Percentiles rank a stretch among this genome's conserved stretches.
These are phyloP conservation scores for Pestalotiopsis sp. DNA, from an alignment of 2,329 filamentous ascomycete species.

Conservation along the genomic window DNA sequence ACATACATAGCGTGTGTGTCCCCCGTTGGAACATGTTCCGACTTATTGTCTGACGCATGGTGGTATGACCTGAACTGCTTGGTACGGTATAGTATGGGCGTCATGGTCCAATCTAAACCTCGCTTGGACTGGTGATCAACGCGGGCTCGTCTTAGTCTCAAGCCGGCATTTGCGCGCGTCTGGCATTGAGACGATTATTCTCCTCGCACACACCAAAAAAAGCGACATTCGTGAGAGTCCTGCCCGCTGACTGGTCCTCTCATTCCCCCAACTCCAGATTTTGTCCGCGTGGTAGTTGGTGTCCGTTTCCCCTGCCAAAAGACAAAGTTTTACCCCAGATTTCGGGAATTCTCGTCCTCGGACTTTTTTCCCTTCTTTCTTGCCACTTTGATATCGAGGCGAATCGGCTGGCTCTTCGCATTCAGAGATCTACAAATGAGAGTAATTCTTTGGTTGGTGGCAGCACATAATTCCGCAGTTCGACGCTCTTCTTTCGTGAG, in stretches of 20 bases:
- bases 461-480: background rate
- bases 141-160: background rate
- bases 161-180: background rate
- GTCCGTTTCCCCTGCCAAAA: background rate
- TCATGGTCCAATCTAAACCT: background rate
- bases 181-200: background rate
- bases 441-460: background rate
- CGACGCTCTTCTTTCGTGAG: background rate
- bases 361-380: background rate
- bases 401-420: background rate
- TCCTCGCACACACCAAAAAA: background rate
- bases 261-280: background rate
- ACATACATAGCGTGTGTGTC: background rate
- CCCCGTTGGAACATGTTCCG: conserved; percentile 1
- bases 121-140: background rate
- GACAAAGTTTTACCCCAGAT: background rate
- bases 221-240: background rate
- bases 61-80: background rate
- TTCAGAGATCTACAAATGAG: background rate
- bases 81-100: background rate
- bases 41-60: background rate
- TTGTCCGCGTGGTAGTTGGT: background rate
- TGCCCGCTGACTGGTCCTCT: background rate
- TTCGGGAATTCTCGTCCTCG: background rate
- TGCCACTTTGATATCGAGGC: background rate